A percentile compares a stretch with the other conserved stretches of the same genome.
These are phyloP conservation scores for Mortierella sp. DNA, from an alignment of 371 early-diverging fungal species.

Conservation along the genomic window DNA sequence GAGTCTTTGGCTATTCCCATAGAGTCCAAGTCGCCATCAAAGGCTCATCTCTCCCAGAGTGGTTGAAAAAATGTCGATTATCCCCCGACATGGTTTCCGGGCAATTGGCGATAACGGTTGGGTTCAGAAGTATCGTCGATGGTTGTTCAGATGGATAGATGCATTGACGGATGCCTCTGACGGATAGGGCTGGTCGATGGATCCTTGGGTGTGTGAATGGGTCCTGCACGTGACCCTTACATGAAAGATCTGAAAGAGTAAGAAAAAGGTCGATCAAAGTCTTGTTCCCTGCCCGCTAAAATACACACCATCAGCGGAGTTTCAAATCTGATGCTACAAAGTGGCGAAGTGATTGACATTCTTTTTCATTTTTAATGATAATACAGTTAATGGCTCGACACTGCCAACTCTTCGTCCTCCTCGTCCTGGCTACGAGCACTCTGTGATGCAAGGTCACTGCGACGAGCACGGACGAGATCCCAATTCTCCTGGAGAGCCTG, in stretches of 20 bases:
- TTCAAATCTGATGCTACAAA: neutral
- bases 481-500: slow-evolving; percentile 33
- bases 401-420: neutral
- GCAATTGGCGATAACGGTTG: neutral
- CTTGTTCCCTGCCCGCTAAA: neutral
- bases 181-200: neutral
- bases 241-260: slow-evolving; percentile 18
- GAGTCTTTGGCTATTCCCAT: neutral
- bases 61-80: neutral
- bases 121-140: neutral
- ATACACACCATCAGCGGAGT: neutral
- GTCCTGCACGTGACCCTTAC: slow-evolving; percentile 13
- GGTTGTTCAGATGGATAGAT: neutral
- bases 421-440: neutral
- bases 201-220: neutral
- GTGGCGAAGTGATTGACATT: neutral
- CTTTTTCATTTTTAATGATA: neutral
- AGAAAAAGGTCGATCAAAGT: slow-evolving; percentile 7
- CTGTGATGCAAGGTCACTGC: neutral
- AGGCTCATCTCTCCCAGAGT: neutral
- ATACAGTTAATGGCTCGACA: neutral
- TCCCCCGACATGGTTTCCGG: neutral
- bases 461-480: slow-evolving; percentile 33
- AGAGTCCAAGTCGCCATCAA: neutral
- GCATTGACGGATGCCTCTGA: slow-evolving; percentile 8